phyloP scores from a whole-genome alignment of 768 basidiomycete genomes.

The Agaricus blazei region DNA sequence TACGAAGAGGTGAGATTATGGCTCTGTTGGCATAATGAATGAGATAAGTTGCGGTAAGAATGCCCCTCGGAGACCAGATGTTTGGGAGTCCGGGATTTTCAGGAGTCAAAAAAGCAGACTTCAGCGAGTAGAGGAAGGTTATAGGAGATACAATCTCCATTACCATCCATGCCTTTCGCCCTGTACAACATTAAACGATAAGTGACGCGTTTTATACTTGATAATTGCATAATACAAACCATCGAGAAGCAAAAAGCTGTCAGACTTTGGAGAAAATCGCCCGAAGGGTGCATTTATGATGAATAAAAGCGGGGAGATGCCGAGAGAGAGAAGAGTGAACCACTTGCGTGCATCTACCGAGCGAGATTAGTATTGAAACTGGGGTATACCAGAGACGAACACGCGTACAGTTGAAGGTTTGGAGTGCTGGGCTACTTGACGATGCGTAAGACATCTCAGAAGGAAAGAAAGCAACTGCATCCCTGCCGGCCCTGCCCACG shows the following conservation, averaged over 20 bases:
- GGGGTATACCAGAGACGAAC: not conserved
- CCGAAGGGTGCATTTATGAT: constrained; percentile 78
- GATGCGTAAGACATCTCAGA: not conserved
- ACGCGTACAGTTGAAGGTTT: not conserved
- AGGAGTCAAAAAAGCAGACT: constrained; percentile 42
- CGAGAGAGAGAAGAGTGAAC: constrained; percentile 36
- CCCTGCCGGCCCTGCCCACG: no score
- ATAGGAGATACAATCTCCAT: constrained; percentile 71
- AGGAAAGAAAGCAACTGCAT: no score
- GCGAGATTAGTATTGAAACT: not conserved
- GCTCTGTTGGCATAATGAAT: constrained; percentile 84
- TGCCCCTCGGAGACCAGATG: constrained; percentile 33
- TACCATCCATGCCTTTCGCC: constrained; percentile 74
- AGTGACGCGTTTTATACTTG: not conserved
- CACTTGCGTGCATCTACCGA: constrained; percentile 29
- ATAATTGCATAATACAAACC: not conserved
- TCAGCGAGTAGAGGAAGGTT: constrained; percentile 45
- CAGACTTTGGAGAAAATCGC: constrained; percentile 51
- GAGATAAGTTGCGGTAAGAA: constrained; percentile 58
- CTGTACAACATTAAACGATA: not conserved
- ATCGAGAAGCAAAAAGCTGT: constrained; percentile 36
- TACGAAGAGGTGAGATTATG: constrained; percentile 71
- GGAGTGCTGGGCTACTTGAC: constrained; percentile 2
- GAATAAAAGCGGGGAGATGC: constrained; percentile 34
- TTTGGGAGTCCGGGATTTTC: constrained; percentile 23